Percentiles rank a stretch among this genome's conserved stretches.
Evolutionary conservation across 495 filamentous ascomycete species (phyloP).

Genomic region (Podospora anserina): DNA sequence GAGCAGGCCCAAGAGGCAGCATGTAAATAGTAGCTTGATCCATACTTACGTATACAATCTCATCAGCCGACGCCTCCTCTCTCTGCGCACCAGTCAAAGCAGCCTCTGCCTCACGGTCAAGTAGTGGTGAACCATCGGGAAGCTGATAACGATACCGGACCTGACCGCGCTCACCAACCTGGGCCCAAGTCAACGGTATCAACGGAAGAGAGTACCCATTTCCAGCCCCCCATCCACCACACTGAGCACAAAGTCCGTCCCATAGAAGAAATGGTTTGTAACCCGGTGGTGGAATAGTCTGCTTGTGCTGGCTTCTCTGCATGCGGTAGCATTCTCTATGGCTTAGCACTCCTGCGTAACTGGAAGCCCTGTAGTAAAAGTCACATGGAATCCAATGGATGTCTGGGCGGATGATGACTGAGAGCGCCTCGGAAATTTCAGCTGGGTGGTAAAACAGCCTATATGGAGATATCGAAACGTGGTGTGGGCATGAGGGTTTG

Average conservation of each 20-base stretch:
- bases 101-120: neutral
- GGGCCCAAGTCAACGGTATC: neutral
- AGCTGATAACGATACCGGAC: neutral
- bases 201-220: neutral
- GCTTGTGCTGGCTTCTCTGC: neutral
- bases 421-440: neutral
- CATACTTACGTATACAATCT: neutral
- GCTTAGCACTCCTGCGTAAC: neutral
- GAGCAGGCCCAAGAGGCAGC: neutral
- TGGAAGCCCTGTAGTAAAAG: neutral
- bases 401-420: neutral
- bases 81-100: neutral
- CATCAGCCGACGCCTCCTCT: neutral
- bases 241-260: neutral
- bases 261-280: neutral
- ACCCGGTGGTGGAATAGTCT: neutral
- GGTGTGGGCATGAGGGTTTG: slow-evolving; percentile 8
- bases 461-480: slow-evolving; percentile 9
- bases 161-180: neutral
- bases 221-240: neutral
- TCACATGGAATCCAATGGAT: neutral
- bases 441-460: neutral
- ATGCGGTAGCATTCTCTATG: neutral
- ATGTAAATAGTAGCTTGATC: neutral
- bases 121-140: neutral